Evolutionary conservation across 139 green algal species (phyloP).

Genomic region (Yamagishiella unicocca): DNA sequence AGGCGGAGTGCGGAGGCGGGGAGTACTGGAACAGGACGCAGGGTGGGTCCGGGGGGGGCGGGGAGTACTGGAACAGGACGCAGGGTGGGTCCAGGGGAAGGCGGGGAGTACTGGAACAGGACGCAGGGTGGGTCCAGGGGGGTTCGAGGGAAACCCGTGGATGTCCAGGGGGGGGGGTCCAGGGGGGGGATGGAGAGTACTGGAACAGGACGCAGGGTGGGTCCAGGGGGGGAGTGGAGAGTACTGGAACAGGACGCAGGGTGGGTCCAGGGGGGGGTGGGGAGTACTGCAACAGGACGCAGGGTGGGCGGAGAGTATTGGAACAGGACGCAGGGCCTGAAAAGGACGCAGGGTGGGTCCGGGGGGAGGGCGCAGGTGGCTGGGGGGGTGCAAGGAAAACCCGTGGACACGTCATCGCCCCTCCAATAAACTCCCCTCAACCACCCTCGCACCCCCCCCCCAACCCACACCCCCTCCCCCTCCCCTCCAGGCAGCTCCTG

Average conservation of each 20-base stretch:
- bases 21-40: constrained; percentile 75
- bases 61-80: too few species aligned
- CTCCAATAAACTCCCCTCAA: not conserved
- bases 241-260: too few species aligned
- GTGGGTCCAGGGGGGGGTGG: too few species aligned
- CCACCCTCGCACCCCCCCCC: not conserved
- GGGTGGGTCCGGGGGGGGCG: too few species aligned
- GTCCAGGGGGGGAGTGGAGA: too few species aligned
- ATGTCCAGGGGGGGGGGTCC: too few species aligned
- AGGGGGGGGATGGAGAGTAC: constrained; percentile 65
- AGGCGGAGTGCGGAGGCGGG: constrained; percentile 57
- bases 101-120: constrained; percentile 72
- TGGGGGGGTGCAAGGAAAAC: not conserved
- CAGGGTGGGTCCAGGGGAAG: not conserved
- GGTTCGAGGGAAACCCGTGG: too few species aligned
- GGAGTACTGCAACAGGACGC: too few species aligned
- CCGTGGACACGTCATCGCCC: not conserved
- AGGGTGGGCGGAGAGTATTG: too few species aligned
- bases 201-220: constrained; percentile 76
- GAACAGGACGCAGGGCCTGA: too few species aligned
- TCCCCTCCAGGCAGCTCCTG: constrained; percentile 7
- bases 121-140: not conserved
- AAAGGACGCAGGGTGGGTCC: too few species aligned
- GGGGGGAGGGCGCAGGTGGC: not conserved
- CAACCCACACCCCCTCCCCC: not conserved